Conservation (phyloP, 306 rosid species). For the Chamaecrista fasciculata region DNA sequence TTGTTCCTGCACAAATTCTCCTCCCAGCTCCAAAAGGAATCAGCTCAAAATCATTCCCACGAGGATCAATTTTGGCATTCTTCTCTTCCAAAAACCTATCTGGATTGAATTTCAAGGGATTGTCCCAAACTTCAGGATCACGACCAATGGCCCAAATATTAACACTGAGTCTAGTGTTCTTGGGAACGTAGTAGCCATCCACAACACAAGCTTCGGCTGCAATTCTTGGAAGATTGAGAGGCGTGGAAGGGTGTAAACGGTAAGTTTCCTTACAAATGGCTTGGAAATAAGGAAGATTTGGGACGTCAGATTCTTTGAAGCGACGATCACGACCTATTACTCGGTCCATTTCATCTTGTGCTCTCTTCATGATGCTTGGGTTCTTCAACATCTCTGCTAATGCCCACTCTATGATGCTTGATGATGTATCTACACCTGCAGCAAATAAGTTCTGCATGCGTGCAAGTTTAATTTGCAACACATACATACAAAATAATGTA, state of each 20-base stretch:
- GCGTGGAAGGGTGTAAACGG: too few species aligned
- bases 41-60: constrained; percentile 34
- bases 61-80: constrained; percentile 24
- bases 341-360: constrained; percentile 32
- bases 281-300: constrained; percentile 34
- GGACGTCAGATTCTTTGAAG: background rate
- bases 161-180: constrained; percentile 33
- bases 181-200: too few species aligned
- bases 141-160: constrained; percentile 16
- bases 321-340: background rate
- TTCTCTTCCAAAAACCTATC: constrained; percentile 23
- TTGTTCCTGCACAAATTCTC: constrained; percentile 33
- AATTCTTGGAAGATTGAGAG: too few species aligned
- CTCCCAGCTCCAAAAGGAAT: constrained; percentile 40
- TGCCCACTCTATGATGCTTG: constrained; percentile 40
- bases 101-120: constrained; percentile 27
- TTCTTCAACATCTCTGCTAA: constrained; percentile 35
- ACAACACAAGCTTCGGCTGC: too few species aligned
- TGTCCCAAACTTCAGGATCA: constrained; percentile 28
- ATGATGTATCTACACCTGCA: constrained; percentile 41
- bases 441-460: constrained; percentile 35
- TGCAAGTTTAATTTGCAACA: too few species aligned
- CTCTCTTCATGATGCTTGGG: constrained; percentile 27
- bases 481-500: too few species aligned
- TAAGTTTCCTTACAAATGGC: too few species aligned